These are phyloP conservation scores for Erodium maritimum DNA, from an alignment of 345 rosid species.

Conservation along the genomic window DNA sequence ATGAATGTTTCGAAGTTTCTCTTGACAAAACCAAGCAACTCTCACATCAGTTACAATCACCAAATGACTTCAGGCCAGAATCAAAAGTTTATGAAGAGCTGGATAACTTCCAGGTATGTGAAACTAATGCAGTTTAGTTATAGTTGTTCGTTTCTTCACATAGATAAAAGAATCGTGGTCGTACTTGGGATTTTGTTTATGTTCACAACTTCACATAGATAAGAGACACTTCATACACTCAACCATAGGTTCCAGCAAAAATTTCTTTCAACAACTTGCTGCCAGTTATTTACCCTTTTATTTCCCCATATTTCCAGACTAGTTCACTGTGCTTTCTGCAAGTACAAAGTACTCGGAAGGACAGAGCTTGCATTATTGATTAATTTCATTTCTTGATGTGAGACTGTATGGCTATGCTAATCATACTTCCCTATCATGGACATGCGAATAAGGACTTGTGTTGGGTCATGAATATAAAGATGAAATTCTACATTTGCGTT, in stretches of 20 bases:
- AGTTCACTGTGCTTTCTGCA: background rate
- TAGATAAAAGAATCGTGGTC: background rate
- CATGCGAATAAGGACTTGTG: no score
- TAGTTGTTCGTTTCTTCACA: background rate
- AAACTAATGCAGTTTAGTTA: background rate
- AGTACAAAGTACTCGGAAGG: no score
- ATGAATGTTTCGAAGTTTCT: conserved; percentile 45
- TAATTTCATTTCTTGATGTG: no score
- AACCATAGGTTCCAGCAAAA: background rate
- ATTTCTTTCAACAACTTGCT: no score
- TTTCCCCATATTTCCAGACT: no score
- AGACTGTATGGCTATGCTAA: no score
- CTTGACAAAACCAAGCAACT: conserved; percentile 29
- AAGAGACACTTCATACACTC: no score
- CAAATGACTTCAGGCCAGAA: conserved; percentile 31
- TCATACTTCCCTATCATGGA: no score
- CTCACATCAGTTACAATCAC: conserved; percentile 34
- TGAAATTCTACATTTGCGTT: no score
- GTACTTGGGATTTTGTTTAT: background rate
- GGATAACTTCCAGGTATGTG: conserved; percentile 61
- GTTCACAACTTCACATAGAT: background rate
- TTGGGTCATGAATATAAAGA: no score
- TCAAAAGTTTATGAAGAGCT: conserved; percentile 42
- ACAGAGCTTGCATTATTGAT: no score
- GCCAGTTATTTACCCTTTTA: no score